A percentile compares a stretch with the other conserved stretches of the same genome.
phyloP scores from a whole-genome alignment of 176 grass and related monocot genomes.

The Lolium perenne region DNA sequence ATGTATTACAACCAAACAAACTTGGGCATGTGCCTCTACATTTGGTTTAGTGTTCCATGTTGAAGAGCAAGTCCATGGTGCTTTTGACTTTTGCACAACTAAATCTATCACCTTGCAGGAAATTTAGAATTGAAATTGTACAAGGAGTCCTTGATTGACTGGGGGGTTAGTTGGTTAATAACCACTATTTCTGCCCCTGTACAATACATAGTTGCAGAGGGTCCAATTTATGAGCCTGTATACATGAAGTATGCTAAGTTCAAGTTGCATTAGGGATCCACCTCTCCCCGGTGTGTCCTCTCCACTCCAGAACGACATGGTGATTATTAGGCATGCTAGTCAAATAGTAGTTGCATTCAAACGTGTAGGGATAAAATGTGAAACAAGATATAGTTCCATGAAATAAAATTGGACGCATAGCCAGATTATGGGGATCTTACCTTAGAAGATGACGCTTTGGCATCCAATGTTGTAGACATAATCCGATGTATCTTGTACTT shows the following conservation, averaged over 20 bases:
- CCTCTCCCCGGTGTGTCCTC: background rate
- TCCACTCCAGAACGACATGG: too few species aligned
- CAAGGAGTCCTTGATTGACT: background rate
- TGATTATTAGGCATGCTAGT: too few species aligned
- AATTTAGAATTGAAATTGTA: background rate
- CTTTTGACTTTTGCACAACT: background rate
- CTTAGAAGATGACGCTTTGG: too few species aligned
- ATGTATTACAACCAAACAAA: background rate
- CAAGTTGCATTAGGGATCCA: background rate
- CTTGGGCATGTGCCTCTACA: background rate
- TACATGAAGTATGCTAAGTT: too few species aligned
- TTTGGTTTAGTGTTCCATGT: background rate
- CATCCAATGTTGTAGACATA: too few species aligned
- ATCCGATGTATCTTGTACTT: too few species aligned
- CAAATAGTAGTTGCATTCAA: too few species aligned
- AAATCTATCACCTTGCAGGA: background rate
- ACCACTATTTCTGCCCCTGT: background rate
- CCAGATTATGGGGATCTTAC: too few species aligned
- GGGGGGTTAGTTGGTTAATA: background rate
- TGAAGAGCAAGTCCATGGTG: background rate
- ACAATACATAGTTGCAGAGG: background rate
- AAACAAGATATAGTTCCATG: too few species aligned
- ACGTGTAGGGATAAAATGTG: too few species aligned
- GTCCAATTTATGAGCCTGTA: background rate
- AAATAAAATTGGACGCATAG: too few species aligned